Conservation (phyloP, 768 basidiomycete genomes). For the Naganishia antarctica region DNA sequence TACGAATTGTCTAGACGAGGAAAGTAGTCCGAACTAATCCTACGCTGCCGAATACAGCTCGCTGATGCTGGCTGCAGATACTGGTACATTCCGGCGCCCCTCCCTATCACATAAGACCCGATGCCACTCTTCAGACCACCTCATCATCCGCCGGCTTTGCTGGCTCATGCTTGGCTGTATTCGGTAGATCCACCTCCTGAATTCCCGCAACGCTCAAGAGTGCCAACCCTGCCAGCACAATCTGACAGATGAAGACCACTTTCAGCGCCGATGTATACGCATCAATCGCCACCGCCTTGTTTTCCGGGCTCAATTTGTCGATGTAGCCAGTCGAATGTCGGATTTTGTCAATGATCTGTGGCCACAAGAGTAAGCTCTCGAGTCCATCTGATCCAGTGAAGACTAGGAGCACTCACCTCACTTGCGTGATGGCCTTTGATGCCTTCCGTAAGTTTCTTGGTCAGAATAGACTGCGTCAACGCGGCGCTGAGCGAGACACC, state of each 20-base stretch:
- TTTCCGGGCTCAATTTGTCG: constrained; percentile 30
- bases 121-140: background rate
- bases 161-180: constrained; percentile 22
- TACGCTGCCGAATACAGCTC: no score
- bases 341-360: constrained; percentile 42
- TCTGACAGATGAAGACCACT: constrained; percentile 40
- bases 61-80: no score
- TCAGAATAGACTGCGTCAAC: constrained; percentile 72
- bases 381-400: background rate
- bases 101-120: no score
- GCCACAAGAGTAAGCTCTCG: background rate
- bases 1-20: no score
- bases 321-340: constrained; percentile 47
- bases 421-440: constrained; percentile 72
- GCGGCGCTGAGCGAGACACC: constrained; percentile 86
- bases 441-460: constrained; percentile 62
- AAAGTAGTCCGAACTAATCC: no score
- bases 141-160: constrained; percentile 4
- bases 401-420: constrained; percentile 22
- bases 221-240: constrained; percentile 33
- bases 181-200: constrained; percentile 36
- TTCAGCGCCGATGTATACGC: constrained; percentile 36
- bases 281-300: constrained; percentile 33
- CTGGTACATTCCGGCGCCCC: no score
- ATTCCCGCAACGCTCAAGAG: constrained; percentile 35